phyloP scores from a whole-genome alignment of 495 filamentous ascomycete species.

The Recurvomyces mirabilis region DNA sequence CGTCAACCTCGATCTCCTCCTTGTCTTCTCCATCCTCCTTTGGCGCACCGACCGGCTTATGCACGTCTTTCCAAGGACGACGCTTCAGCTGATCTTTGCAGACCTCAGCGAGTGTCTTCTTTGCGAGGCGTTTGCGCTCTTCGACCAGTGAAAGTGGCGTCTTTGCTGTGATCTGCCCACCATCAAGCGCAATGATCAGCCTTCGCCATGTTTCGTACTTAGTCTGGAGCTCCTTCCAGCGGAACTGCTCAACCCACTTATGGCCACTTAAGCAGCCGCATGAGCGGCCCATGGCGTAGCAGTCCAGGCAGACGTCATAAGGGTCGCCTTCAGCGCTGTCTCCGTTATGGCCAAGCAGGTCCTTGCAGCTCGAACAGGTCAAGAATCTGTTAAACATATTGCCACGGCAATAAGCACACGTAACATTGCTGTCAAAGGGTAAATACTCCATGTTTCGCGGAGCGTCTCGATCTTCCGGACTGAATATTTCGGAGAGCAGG shows the following conservation, averaged over 20 bases:
- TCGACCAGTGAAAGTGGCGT: slow-evolving; percentile 54
- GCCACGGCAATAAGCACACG: slow-evolving; percentile 88
- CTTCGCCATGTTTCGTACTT: slow-evolving; percentile 73
- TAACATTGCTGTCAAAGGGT: slow-evolving; percentile 75
- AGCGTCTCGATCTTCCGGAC: slow-evolving; percentile 33
- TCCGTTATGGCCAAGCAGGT: slow-evolving; percentile 33
- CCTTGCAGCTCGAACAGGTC: slow-evolving; percentile 69
- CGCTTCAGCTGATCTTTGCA: slow-evolving; percentile 74
- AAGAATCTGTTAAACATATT: slow-evolving; percentile 97
- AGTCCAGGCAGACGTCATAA: slow-evolving; percentile 96
- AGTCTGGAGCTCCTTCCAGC: slow-evolving; percentile 64
- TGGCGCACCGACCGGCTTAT: slow-evolving; percentile 30
- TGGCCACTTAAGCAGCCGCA: slow-evolving; percentile 76
- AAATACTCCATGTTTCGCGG: slow-evolving; percentile 58
- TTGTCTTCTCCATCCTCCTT: slow-evolving; percentile 29
- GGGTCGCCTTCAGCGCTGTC: slow-evolving; percentile 31
- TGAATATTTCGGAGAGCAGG: slow-evolving; percentile 74
- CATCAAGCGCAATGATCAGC: slow-evolving; percentile 57
- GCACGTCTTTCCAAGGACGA: slow-evolving; percentile 55
- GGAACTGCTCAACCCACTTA: slow-evolving; percentile 86
- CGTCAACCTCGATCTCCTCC: slow-evolving; percentile 33
- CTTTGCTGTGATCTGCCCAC: slow-evolving; percentile 42
- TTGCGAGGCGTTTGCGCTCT: slow-evolving; percentile 49
- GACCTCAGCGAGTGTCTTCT: slow-evolving; percentile 73
- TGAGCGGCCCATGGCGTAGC: slow-evolving; percentile 85